phyloP scores from a whole-genome alignment of 2,329 filamentous ascomycete species.

The Aplosporella prunicola region DNA sequence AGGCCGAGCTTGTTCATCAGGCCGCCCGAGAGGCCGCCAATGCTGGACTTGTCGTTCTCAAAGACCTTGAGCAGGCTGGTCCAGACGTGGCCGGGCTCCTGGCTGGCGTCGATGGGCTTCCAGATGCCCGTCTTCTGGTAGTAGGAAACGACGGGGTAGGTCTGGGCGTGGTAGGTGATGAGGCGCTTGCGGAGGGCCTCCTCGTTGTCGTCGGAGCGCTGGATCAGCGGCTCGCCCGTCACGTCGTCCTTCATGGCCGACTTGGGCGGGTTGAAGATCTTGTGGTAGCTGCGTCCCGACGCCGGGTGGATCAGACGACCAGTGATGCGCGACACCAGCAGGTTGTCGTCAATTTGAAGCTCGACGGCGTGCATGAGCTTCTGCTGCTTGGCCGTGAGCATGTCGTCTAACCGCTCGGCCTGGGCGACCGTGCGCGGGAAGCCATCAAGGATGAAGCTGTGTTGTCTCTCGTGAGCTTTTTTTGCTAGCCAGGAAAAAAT shows the following conservation, averaged over 20 bases:
- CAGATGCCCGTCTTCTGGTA: conserved; percentile 98
- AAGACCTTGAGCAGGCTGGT: conserved; percentile 83
- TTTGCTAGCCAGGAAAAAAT: too few relatives aligned
- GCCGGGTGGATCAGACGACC: conserved; percentile 92
- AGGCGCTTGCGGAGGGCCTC: conserved; percentile 93
- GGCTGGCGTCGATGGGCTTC: conserved; percentile 88
- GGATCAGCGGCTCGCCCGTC: conserved; percentile 91
- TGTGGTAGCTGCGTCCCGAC: conserved; percentile 94
- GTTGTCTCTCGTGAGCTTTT: not conserved
- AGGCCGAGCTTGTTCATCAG: conserved; percentile 48
- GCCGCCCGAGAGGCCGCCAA: conserved; percentile 30
- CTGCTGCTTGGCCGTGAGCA: conserved; percentile 71
- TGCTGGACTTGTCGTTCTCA: conserved; percentile 48
- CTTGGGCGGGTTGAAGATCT: conserved; percentile 98
- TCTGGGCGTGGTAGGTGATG: conserved; percentile 88
- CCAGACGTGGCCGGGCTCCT: conserved; percentile 94
- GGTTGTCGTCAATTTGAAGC: conserved; percentile 89
- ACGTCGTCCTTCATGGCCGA: conserved; percentile 88
- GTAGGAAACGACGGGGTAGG: conserved; percentile 82
- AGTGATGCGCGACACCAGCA: conserved; percentile 92
- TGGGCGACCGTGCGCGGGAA: conserved; percentile 96
- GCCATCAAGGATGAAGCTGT: conserved; percentile 94
- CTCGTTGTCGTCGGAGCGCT: conserved; percentile 94
- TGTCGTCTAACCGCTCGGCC: conserved; percentile 86
- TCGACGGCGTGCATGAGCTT: conserved; percentile 91